phyloP scores from a whole-genome alignment of 1,284 basidiomycete species.

The Paramarasmius palmivorus region DNA sequence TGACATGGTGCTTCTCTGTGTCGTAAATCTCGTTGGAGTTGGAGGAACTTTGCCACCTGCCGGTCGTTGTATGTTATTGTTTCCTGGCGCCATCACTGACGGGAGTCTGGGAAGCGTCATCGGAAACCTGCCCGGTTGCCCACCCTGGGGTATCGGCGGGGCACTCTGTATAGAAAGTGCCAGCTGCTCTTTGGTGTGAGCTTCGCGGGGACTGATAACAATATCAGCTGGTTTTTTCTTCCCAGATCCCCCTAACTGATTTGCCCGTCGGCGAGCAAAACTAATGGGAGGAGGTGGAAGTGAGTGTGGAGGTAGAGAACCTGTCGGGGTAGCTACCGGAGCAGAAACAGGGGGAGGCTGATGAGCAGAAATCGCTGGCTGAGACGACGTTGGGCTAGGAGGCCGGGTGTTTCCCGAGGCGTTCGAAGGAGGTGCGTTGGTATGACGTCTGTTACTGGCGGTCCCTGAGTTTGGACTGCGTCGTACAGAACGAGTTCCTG shows the following conservation, averaged over 20 bases:
- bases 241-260: constrained; percentile 46
- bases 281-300: constrained; percentile 71
- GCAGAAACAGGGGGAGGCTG: constrained; percentile 12
- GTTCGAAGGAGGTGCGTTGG: constrained; percentile 16
- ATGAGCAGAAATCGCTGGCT: constrained; percentile 20
- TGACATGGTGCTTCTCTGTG: constrained; percentile 37
- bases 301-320: constrained; percentile 30
- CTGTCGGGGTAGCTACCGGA: constrained; percentile 13
- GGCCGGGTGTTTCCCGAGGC: constrained; percentile 23
- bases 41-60: constrained; percentile 62
- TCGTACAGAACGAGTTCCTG: constrained; percentile 28
- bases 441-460: constrained; percentile 25
- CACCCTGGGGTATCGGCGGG: constrained; percentile 60
- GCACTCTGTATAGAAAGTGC: constrained; percentile 73
- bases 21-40: constrained; percentile 65
- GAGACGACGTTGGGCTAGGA: constrained; percentile 29
- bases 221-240: constrained; percentile 79
- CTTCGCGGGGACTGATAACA: constrained; percentile 67
- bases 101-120: constrained; percentile 73
- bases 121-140: constrained; percentile 41
- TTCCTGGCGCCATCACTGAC: constrained; percentile 41
- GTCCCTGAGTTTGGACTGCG: constrained; percentile 38
- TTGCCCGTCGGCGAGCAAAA: constrained; percentile 70
- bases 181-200: constrained; percentile 51
- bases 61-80: constrained; percentile 45